Evolutionary conservation across 305 asterid genomes (phyloP).

Genomic region (Fraxinus nigra): DNA sequence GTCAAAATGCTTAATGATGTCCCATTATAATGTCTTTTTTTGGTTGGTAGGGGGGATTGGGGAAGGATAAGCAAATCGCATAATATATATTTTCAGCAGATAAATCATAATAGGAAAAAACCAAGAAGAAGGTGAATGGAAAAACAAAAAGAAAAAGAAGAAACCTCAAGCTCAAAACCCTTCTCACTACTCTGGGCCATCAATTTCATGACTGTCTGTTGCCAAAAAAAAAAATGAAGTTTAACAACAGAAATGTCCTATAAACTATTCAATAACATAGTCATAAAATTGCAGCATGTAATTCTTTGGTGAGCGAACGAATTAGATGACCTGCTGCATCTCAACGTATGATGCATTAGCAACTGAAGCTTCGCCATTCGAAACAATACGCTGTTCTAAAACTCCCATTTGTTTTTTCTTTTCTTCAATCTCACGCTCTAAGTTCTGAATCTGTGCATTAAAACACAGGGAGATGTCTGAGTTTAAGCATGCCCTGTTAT

Average conservation of each 20-base stretch:
- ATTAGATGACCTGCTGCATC: constrained; percentile 78
- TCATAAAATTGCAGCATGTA: background rate
- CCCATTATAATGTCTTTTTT: background rate
- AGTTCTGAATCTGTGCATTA: constrained; percentile 61
- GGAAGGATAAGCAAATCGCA: background rate
- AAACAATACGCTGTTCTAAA: constrained; percentile 78
- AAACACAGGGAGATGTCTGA: constrained; percentile 3
- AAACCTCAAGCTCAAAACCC: constrained; percentile 56
- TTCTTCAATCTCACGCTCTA: constrained; percentile 87
- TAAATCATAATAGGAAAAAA: constrained; percentile 1
- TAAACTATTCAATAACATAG: background rate
- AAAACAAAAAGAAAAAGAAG: background rate
- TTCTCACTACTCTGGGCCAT: constrained; percentile 52
- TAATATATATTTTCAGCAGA: background rate
- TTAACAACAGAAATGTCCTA: background rate
- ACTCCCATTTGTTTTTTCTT: constrained; percentile 78
- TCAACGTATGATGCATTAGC: constrained; percentile 78
- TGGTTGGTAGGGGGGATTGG: background rate
- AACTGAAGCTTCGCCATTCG: constrained; percentile 81
- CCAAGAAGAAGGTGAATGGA: constrained; percentile 1
- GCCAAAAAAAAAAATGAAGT: constrained; percentile 19
- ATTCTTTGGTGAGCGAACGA: background rate
- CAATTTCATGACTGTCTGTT: constrained; percentile 58
- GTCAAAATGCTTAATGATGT: constrained; percentile 19
- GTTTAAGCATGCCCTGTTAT: constrained; percentile 6